Conservation (phyloP, 192 early-diverging fungal genomes). For the Podila horticola region DNA sequence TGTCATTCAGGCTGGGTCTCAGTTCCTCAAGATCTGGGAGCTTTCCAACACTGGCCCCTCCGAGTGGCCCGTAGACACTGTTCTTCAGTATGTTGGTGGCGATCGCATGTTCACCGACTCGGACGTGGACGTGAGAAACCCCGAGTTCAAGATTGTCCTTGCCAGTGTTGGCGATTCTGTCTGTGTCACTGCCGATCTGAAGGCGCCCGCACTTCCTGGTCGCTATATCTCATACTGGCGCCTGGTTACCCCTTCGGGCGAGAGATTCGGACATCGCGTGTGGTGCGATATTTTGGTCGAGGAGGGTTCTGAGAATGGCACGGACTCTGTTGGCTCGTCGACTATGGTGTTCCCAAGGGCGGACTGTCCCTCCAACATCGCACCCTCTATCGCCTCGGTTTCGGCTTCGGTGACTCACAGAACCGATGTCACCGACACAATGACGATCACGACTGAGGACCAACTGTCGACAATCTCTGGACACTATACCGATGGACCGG, state of each 20-base stretch:
- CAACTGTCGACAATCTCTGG: conserved; percentile 35
- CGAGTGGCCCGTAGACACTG: conserved; percentile 70
- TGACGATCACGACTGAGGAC: conserved; percentile 2
- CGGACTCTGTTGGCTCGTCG: conserved; percentile 50
- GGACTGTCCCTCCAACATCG: conserved; percentile 32
- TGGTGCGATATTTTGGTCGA: conserved; percentile 76
- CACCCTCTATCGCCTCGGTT: conserved; percentile 7
- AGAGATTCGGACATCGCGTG: conserved; percentile 70
- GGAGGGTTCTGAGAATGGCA: conserved; percentile 49
- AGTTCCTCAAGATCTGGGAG: conserved; percentile 80
- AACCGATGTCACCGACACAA: neutral
- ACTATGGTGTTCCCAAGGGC: conserved; percentile 57
- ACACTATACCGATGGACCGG: neutral
- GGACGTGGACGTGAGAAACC: conserved; percentile 36
- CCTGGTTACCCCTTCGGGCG: conserved; percentile 64
- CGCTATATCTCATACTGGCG: conserved; percentile 71
- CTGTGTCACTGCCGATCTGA: conserved; percentile 70
- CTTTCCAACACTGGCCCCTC: conserved; percentile 66
- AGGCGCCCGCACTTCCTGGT: conserved; percentile 68
- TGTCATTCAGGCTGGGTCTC: conserved; percentile 57
- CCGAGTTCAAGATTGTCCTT: conserved; percentile 53
- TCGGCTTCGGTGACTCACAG: neutral
- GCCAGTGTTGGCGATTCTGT: conserved; percentile 62
- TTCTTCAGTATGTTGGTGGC: conserved; percentile 66
- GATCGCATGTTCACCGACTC: conserved; percentile 57